These are phyloP conservation scores for Amphirosellinia nigrospora DNA, from an alignment of 495 filamentous ascomycete genomes.

Conservation along the genomic window DNA sequence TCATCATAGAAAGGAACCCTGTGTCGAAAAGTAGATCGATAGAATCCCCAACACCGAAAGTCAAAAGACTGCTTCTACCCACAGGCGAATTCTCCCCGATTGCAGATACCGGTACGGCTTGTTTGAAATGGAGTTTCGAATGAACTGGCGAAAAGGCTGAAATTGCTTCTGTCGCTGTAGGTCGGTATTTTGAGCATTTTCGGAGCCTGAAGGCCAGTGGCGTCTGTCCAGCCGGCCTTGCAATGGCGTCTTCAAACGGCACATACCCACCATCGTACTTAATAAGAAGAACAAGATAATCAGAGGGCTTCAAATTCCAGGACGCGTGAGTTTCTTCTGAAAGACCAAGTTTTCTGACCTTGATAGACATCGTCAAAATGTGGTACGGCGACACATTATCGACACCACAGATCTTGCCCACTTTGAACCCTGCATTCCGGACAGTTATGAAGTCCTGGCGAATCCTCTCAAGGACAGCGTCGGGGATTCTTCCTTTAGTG, in stretches of 20 bases:
- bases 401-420: conserved; percentile 66
- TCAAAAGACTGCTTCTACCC: conserved; percentile 41
- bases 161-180: conserved; percentile 55
- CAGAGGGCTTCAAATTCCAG: conserved; percentile 70
- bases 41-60: conserved; percentile 74
- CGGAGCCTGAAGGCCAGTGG: conserved; percentile 52
- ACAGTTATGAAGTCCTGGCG: conserved; percentile 66
- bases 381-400: conserved; percentile 46
- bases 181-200: conserved; percentile 62
- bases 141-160: conserved; percentile 52
- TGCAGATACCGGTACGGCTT: not conserved
- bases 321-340: conserved; percentile 77
- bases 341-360: conserved; percentile 72
- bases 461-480: conserved; percentile 46
- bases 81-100: conserved; percentile 20
- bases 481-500: not conserved
- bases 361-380: conserved; percentile 68
- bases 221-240: not conserved
- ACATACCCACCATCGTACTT: conserved; percentile 66
- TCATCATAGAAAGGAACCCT: conserved; percentile 68
- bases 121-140: not conserved
- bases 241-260: conserved; percentile 48
- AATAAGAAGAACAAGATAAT: conserved; percentile 83
- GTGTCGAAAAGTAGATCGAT: conserved; percentile 73
- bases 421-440: conserved; percentile 73